Percentiles rank a stretch among this genome's conserved stretches.
Conservation (phyloP, 1,284 basidiomycete genomes). For the Flammula alnicola region DNA sequence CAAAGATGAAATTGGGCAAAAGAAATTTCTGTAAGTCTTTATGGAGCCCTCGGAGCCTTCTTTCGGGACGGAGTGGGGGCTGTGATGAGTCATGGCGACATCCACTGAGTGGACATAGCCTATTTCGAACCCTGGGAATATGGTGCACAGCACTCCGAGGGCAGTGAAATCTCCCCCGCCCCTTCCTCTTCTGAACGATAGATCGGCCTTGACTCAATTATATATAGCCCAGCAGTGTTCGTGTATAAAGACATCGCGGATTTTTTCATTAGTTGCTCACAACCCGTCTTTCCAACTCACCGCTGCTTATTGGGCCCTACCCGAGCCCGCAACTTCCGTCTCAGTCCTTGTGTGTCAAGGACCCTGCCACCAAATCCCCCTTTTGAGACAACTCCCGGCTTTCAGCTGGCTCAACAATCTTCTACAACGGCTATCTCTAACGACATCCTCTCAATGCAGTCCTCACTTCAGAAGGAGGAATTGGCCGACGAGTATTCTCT, state of each 20-base stretch:
- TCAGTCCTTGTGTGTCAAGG: background rate
- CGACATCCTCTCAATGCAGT: conserved; percentile 9
- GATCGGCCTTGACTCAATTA: too few relatives aligned
- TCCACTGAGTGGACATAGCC: too few relatives aligned
- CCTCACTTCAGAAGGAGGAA: conserved; percentile 15
- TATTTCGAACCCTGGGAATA: too few relatives aligned
- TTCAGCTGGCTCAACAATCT: background rate
- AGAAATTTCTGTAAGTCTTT: too few relatives aligned
- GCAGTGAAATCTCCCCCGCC: too few relatives aligned
- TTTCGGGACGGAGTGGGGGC: too few relatives aligned
- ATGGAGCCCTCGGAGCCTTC: too few relatives aligned
- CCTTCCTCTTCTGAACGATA: too few relatives aligned
- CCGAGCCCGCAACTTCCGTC: background rate
- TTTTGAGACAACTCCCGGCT: background rate
- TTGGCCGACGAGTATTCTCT: conserved; percentile 10
- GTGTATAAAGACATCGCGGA: conserved; percentile 2
- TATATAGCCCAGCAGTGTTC: too few relatives aligned
- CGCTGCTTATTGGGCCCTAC: background rate
- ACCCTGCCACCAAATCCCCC: background rate
- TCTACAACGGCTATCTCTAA: conserved; percentile 4
- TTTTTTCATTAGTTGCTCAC: conserved; percentile 5
- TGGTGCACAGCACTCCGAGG: too few relatives aligned
- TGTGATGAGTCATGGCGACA: too few relatives aligned
- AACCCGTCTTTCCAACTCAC: conserved; percentile 2
- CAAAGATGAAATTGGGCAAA: too few relatives aligned